Percentiles rank a stretch among this genome's conserved stretches.
Conservation (phyloP, 768 basidiomycete genomes). For the Rhodotorula babjevae region DNA sequence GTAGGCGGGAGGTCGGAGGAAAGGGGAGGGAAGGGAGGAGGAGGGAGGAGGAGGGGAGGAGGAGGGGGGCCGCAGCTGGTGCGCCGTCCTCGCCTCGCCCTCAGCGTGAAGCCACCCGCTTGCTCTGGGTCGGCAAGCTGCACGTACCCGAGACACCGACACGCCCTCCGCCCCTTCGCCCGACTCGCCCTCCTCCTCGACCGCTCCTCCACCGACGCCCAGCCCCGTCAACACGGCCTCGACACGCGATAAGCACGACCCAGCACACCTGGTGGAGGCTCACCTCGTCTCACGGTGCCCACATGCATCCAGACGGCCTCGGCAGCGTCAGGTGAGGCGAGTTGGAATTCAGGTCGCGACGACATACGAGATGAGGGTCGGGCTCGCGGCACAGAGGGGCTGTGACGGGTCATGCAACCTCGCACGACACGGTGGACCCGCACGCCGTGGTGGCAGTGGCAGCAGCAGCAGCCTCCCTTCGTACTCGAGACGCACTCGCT, state of each 20-base stretch:
- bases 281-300: not conserved
- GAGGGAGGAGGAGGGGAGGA: too few species aligned
- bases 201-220: not conserved
- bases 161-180: too few species aligned
- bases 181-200: too few species aligned
- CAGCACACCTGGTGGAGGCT: not conserved
- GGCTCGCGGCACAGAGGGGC: too few species aligned
- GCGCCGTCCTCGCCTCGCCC: too few species aligned
- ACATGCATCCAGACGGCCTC: not conserved
- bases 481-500: not conserved
- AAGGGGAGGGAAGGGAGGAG: too few species aligned
- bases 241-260: not conserved
- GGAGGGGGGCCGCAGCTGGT: too few species aligned
- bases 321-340: not conserved
- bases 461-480: not conserved
- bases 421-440: not conserved
- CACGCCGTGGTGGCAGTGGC: too few species aligned
- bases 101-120: too few species aligned
- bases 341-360: too few species aligned
- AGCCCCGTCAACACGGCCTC: not conserved
- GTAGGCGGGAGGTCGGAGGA: too few species aligned
- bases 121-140: not conserved
- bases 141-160: not conserved
- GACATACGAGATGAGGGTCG: not conserved
- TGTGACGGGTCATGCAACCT: too few species aligned